A percentile compares a stretch with the other conserved stretches of the same genome.
phyloP scores from a whole-genome alignment of 306 rosid genomes.

The Pueraria montana region DNA sequence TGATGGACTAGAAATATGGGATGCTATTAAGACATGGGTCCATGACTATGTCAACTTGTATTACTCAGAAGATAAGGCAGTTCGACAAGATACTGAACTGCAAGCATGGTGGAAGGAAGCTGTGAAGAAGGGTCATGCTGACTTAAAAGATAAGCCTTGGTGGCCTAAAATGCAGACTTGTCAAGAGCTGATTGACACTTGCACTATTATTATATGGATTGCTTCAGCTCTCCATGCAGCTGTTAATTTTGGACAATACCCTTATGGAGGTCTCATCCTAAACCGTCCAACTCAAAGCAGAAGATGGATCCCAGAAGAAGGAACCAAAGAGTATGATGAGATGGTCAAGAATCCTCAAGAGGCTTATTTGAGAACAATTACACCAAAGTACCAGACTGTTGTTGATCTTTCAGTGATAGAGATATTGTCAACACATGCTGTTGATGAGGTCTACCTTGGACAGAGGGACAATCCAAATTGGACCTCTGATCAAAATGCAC shows the following conservation, averaged over 20 bases:
- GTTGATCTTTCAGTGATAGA: constrained; percentile 69
- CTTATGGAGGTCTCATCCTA: constrained; percentile 76
- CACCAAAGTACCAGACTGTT: constrained; percentile 62
- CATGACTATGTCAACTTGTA: constrained; percentile 60
- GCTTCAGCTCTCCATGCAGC: constrained; percentile 83
- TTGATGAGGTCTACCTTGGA: constrained; percentile 72
- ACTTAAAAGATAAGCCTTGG: constrained; percentile 60
- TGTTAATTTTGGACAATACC: constrained; percentile 73
- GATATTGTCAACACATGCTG: constrained; percentile 68
- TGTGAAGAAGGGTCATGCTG: constrained; percentile 65
- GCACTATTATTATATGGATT: constrained; percentile 72
- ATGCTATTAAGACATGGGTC: constrained; percentile 68
- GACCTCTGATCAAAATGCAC: constrained; percentile 45
- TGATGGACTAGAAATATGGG: constrained; percentile 77
- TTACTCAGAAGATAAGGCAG: constrained; percentile 49
- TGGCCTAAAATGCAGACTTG: constrained; percentile 70
- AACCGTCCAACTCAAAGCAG: constrained; percentile 76
- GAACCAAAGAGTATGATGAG: constrained; percentile 66
- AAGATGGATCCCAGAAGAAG: constrained; percentile 60
- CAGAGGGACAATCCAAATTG: constrained; percentile 51
- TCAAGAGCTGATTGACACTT: constrained; percentile 50
- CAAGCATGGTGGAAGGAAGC: constrained; percentile 83
- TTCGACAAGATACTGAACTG: constrained; percentile 60
- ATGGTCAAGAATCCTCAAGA: constrained; percentile 56
- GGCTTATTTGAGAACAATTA: constrained; percentile 72